A percentile compares a stretch with the other conserved stretches of the same genome.
Conservation (phyloP, 1,139 yeast genomes). For the Pichia inconspicua region DNA sequence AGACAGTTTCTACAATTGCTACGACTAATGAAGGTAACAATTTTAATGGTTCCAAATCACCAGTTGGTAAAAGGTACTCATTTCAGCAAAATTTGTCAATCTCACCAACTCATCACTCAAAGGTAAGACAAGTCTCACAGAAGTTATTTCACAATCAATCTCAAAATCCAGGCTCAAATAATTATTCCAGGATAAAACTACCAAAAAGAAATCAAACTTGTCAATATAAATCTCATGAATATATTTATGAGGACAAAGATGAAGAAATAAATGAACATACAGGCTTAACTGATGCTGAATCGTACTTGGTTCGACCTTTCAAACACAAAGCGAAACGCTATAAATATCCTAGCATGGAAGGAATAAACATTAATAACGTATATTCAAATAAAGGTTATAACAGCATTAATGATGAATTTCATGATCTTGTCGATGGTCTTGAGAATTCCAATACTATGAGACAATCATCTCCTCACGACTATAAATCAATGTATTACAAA, state of each 20-base stretch:
- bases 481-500: conserved; percentile 22
- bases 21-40: conserved; percentile 5
- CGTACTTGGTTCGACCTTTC: conserved; percentile 19
- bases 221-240: neutral
- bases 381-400: neutral
- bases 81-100: conserved; percentile 2
- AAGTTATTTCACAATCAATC: conserved; percentile 5
- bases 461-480: conserved; percentile 27
- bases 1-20: conserved; percentile 8
- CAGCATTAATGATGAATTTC: conserved; percentile 3
- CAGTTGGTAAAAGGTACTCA: conserved; percentile 5
- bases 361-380: neutral
- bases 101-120: conserved; percentile 9
- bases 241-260: conserved; percentile 13
- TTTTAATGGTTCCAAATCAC: conserved; percentile 5
- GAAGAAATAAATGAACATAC: conserved; percentile 17
- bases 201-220: conserved; percentile 7
- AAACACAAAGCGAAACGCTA: neutral
- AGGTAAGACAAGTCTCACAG: conserved; percentile 13
- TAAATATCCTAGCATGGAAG: neutral
- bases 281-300: conserved; percentile 21
- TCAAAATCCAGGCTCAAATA: neutral
- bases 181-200: conserved; percentile 7
- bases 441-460: conserved; percentile 5
- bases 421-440: conserved; percentile 13